Base-by-base conservation (phyloP, 495 filamentous ascomycete species). In the Symbiotaphrina buchneri region DNA sequence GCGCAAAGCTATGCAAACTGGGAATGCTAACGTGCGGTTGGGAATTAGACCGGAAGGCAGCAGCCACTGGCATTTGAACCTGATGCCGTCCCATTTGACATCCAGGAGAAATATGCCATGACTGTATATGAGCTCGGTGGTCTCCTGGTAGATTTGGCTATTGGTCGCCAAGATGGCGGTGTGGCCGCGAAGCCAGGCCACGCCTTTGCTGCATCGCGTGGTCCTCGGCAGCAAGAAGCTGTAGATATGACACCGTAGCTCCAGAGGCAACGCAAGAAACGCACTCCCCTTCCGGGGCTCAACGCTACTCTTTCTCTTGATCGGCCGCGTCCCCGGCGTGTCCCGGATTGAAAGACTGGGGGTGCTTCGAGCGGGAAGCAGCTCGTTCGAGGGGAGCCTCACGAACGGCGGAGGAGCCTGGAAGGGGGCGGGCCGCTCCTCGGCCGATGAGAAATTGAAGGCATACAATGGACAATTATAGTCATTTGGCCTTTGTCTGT, bases 231-330 rank as follows among this genome's bases (percentile, higher is more conserved):
- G 44, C 6, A 53, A 14, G 28, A 48, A 48, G 21, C 20, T 10
- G 28, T 51, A 43, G 20, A 56, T 51, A n/a, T 53, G 32, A 15
- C 41, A 42, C 5, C 51, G 44, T 20, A 56, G 41, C 28, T 56
- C 52, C 18, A 51, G 35, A 7, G 52, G 51, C 2, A 56, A 45
- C 13, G 34, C 27, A 22, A 55, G 39, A 30, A 55, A 39, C 1
- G 31, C n/a, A n/a, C n/a, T n/a, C n/a, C n/a, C n/a, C n/a, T n/a
- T n/a, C n/a, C n/a, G n/a, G n/a, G n/a, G n/a, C n/a, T n/a, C n/a
- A n/a, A n/a, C n/a, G n/a, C n/a, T n/a, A n/a, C n/a, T n/a, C n/a
- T n/a, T n/a, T n/a, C n/a, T n/a, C n/a, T n/a, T n/a, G n/a, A n/a
- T n/a, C n/a, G n/a, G n/a, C n/a, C n/a, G n/a, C n/a, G n/a, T n/a